Conservation (phyloP, 2,329 filamentous ascomycete genomes). For the Paecilomyces sp. region DNA sequence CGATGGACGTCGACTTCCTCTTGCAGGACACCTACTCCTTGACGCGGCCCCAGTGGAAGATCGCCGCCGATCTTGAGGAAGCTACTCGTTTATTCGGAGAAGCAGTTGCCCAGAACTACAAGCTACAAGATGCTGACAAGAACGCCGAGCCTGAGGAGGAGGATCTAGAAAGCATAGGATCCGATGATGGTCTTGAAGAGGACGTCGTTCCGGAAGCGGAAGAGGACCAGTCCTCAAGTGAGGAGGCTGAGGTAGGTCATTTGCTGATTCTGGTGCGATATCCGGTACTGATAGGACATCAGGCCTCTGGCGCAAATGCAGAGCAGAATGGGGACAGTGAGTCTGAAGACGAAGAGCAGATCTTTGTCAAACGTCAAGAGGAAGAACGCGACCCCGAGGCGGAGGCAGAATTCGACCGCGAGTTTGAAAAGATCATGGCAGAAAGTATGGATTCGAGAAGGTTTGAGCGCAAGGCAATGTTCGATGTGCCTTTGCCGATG, state of each 20-base stretch:
- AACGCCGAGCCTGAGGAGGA: slow-evolving; percentile 68
- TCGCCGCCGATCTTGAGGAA: slow-evolving; percentile 73
- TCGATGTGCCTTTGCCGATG: slow-evolving; percentile 96
- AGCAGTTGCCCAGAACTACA: slow-evolving; percentile 85
- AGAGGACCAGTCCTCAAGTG: slow-evolving; percentile 47
- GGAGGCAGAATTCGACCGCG: slow-evolving; percentile 94
- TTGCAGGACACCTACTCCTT: slow-evolving; percentile 85
- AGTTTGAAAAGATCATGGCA: slow-evolving; percentile 97
- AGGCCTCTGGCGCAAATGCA: slow-evolving; percentile 38
- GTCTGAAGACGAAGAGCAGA: slow-evolving; percentile 76
- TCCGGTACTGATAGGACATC: slow-evolving; percentile 7
- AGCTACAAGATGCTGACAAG: slow-evolving; percentile 66
- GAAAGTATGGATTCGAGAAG: slow-evolving; percentile 94
- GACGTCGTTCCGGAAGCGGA: slow-evolving; percentile 48
- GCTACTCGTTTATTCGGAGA: slow-evolving; percentile 77
- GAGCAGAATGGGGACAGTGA: slow-evolving; percentile 43
- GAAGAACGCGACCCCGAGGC: slow-evolving; percentile 87
- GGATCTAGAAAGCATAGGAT: slow-evolving; percentile 60
- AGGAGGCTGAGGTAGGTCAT: slow-evolving; percentile 37
- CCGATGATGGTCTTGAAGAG: slow-evolving; percentile 68
- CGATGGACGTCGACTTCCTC: slow-evolving; percentile 96
- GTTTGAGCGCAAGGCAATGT: slow-evolving; percentile 87
- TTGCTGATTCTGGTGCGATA: not conserved
- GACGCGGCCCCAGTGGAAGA: slow-evolving; percentile 86
- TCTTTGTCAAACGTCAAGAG: slow-evolving; percentile 84